These are phyloP conservation scores for Cyberlindnera petersonii DNA, from an alignment of 805 yeast species.

Conservation along the genomic window DNA sequence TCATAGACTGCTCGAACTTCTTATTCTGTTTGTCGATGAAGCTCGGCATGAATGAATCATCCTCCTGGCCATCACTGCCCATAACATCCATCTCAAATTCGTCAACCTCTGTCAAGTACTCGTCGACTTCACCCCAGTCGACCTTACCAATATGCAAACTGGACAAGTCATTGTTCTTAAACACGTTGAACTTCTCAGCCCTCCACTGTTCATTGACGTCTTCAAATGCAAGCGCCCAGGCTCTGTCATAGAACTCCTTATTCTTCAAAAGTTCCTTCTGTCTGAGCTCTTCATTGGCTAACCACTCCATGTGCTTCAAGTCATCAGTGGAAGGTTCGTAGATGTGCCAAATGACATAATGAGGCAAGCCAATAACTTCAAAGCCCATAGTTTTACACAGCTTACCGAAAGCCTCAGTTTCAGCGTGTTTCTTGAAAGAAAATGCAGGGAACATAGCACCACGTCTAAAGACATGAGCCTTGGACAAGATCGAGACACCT, in stretches of 20 bases:
- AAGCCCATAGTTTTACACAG: slow-evolving; percentile 83
- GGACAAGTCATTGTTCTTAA: slow-evolving; percentile 72
- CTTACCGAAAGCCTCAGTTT: slow-evolving; percentile 95
- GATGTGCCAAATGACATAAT: slow-evolving; percentile 94
- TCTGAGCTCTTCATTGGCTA: slow-evolving; percentile 75
- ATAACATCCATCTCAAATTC: slow-evolving; percentile 16
- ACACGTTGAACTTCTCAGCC: slow-evolving; percentile 61
- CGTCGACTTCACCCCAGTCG: slow-evolving; percentile 68
- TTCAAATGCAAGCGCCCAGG: slow-evolving; percentile 76
- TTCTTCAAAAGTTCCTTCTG: slow-evolving; percentile 58
- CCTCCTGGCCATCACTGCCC: slow-evolving; percentile 7
- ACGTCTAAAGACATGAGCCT: slow-evolving; percentile 77
- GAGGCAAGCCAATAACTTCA: slow-evolving; percentile 85
- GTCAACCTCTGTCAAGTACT: slow-evolving; percentile 26
- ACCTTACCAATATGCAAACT: slow-evolving; percentile 47
- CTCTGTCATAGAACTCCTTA: slow-evolving; percentile 60
- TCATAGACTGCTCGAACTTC: slow-evolving; percentile 23
- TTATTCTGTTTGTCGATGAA: slow-evolving; percentile 18
- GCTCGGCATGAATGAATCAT: slow-evolving; percentile 22
- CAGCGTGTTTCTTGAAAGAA: slow-evolving; percentile 94
- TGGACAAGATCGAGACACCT: slow-evolving; percentile 88
- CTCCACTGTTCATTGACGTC: slow-evolving; percentile 73
- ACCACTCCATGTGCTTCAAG: slow-evolving; percentile 82
- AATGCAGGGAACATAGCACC: slow-evolving; percentile 98
- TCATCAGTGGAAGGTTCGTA: slow-evolving; percentile 96